Base-by-base conservation (phyloP, 2,329 filamentous ascomycete species). In the Monosporascus cannonballus region DNA sequence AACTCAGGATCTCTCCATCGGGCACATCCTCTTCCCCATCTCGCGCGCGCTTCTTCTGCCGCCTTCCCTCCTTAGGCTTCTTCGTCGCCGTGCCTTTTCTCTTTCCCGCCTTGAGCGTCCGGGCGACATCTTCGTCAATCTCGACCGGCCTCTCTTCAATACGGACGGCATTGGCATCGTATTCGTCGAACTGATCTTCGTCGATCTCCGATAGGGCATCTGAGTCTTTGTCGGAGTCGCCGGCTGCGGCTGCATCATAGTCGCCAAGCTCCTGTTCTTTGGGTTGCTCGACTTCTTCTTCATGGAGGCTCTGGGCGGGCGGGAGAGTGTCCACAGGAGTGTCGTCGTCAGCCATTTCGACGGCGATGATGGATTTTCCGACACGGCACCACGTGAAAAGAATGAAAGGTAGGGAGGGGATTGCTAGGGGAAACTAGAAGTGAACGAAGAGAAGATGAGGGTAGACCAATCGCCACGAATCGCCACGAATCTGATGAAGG, bases 61-160 rank as follows among this genome's bases (percentile, higher is more conserved):
- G 78, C 49, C 84, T 78, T n/a, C 83, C 85, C 63, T 85, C 87
- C 67, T 87, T 85, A 50, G 89, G 87, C 72, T 90, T 94, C 70
- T 87, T 89, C 44, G 76, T 71, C 48, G 78, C 78, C 30, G 80
- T 82, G 49, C 84, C 84, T 72, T 86, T 86, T 54, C 83, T 72
- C 69, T 84, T 85, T n/a, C 76, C 76, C 0, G 81, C 82, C 67
- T 86, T 86, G 34, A 87, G 69, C 3, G 81, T 84, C 52, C 78
- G 77, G 6, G 82, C 81, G 51, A 81, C 76, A 57, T 86, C 83
- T 61, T 86, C 84, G 61, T 87, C 84, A 56, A 87, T 86, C 27
- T 83, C 80, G n/a, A 85, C 76, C 1, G 83, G 83, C 24, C 80
- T 76, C 64, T 85, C 78, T 64, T 85, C 81, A 39, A 85, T 78